A percentile compares a stretch with the other conserved stretches of the same genome.
phyloP scores from a whole-genome alignment of 2,329 filamentous ascomycete genomes.

The Fusarium sp. region DNA sequence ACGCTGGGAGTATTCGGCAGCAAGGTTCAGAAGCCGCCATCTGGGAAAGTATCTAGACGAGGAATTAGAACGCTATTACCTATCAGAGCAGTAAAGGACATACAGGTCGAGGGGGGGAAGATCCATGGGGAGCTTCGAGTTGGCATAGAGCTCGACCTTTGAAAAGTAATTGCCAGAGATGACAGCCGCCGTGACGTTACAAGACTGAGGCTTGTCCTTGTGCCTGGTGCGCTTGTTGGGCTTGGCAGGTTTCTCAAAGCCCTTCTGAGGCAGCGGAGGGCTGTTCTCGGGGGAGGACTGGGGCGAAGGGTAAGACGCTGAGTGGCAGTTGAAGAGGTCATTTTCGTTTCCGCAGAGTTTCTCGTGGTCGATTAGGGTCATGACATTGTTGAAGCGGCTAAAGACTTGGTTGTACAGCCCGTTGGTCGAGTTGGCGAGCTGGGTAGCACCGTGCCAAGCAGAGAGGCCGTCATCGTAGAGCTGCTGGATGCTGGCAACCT shows the following conservation, averaged over 20 bases:
- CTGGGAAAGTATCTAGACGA: conserved; percentile 76
- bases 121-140: conserved; percentile 79
- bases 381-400: conserved; percentile 75
- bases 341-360: conserved; percentile 67
- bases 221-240: conserved; percentile 33
- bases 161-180: conserved; percentile 74
- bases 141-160: conserved; percentile 85
- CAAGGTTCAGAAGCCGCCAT: conserved; percentile 83
- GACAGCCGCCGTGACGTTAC: conserved; percentile 43
- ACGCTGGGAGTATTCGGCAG: conserved; percentile 82
- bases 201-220: conserved; percentile 33
- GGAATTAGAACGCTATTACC: neutral
- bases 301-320: conserved; percentile 20
- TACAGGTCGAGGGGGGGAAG: conserved; percentile 79
- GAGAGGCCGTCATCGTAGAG: conserved; percentile 62
- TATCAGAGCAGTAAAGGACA: conserved; percentile 43
- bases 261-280: conserved; percentile 20
- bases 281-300: neutral
- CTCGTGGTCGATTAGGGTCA: conserved; percentile 81
- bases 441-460: conserved; percentile 58
- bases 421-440: conserved; percentile 63
- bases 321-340: conserved; percentile 65
- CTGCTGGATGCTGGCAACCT: conserved; percentile 50
- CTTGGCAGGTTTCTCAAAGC: conserved; percentile 12
- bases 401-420: conserved; percentile 73